Evolutionary conservation across 495 filamentous ascomycete species (phyloP).

Genomic region (Chaetomium tenue): DNA sequence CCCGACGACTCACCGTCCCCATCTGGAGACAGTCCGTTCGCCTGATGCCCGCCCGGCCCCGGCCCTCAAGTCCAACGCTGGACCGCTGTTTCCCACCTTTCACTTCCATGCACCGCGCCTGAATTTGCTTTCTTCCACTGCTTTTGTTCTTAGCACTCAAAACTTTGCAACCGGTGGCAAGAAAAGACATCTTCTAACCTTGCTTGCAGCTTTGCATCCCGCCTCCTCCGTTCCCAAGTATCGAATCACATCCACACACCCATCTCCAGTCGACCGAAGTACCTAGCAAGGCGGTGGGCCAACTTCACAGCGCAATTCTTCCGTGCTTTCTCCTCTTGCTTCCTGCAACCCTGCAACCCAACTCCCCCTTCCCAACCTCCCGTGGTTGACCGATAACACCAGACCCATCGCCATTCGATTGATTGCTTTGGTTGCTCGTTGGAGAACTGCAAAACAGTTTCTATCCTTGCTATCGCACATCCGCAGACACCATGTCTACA

Average conservation of each 20-base stretch:
- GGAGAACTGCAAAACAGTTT: constrained; percentile 1
- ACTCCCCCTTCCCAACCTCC: constrained; percentile 17
- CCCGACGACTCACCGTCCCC: constrained; percentile 21
- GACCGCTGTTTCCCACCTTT: constrained; percentile 26
- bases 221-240: constrained; percentile 8
- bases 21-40: constrained; percentile 16
- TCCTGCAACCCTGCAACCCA: constrained; percentile 22
- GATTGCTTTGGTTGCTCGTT: constrained; percentile 23
- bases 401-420: constrained; percentile 20
- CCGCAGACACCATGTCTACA: constrained; percentile 45
- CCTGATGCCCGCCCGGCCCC: constrained; percentile 11
- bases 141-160: constrained; percentile 38
- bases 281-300: constrained; percentile 20
- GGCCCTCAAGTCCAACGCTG: constrained; percentile 25
- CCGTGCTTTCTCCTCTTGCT: constrained; percentile 13
- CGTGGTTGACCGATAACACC: constrained; percentile 23
- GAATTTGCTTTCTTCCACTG: constrained; percentile 30
- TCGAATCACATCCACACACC: neutral
- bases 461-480: constrained; percentile 1
- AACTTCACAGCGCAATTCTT: constrained; percentile 22
- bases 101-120: constrained; percentile 14
- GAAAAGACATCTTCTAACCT: constrained; percentile 39
- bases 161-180: constrained; percentile 41
- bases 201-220: constrained; percentile 36
- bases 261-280: constrained; percentile 2